Base-by-base conservation (phyloP, 768 basidiomycete species). In the Panaeolus cyanescens region DNA sequence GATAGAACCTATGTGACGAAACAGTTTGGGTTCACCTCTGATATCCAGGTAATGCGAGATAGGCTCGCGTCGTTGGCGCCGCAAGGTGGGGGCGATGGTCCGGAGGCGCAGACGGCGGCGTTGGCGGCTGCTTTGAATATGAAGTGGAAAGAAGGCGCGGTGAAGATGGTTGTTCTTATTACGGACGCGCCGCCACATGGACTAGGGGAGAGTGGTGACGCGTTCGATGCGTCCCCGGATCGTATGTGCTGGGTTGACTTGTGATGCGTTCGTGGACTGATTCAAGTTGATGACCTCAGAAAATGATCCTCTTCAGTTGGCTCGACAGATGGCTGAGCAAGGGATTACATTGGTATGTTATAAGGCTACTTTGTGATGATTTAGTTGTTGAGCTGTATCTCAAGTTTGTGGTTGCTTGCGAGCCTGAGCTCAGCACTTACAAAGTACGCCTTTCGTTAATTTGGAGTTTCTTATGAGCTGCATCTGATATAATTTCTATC, bases 381-480 rank as follows among this genome's bases (percentile, higher is more conserved):
- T 42, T 58, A 17, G 19, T 61, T 45, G 20, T 54, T 30, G 8
- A 55, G 34, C 30, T 13, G 31, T 5, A 3, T 20, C 33, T 34
- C n/a, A 60, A 82, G 80, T 82, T 83, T 65, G 77, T 82, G 66
- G 78, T 84, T 30, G 83, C 83, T 0, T 85, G 83, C 71, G 83
- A 85, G 66, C 82, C 67, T 13, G 50, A 55, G 12, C 55, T 68
- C 32, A 65, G 64, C 42, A 20, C 32, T 8, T 60, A 63, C 42
- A 28, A 36, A 19, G 57, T 54, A 39, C 22, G 34, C 25, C 19
- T 2, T 13, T 7, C 5, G 4, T 33, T 54, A 9, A 32, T 45
- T 32, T n/a, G 3, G 20, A 22, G 7, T n/a, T 30, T 4, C 12
- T 30, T 13, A n/a, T 30, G 4, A 31, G 13, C 9, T 54, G 4